A percentile compares a stretch with the other conserved stretches of the same genome.
Conservation (phyloP, 345 rosid genomes). For the Iberis pinnata region DNA sequence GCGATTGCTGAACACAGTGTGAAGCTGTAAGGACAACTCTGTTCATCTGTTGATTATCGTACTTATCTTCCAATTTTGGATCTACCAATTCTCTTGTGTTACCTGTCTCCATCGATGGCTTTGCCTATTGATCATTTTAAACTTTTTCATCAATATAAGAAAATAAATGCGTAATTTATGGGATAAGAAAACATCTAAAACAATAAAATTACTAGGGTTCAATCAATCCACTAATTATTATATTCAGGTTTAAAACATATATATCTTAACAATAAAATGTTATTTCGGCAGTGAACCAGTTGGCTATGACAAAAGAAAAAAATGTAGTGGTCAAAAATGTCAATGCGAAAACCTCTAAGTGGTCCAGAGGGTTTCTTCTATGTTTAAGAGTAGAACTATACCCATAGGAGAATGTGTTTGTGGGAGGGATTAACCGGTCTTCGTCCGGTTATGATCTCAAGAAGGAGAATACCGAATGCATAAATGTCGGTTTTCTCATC, state of each 20-base stretch:
- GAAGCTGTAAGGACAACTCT: conserved; percentile 62
- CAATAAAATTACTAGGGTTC: too few relatives aligned
- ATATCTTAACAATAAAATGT: too few relatives aligned
- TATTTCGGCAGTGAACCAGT: too few relatives aligned
- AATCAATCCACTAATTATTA: too few relatives aligned
- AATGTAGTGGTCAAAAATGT: too few relatives aligned
- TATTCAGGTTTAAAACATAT: too few relatives aligned
- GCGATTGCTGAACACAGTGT: conserved; percentile 73
- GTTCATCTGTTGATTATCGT: conserved; percentile 55
- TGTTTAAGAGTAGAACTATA: conserved; percentile 24
- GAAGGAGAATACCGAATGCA: conserved; percentile 77
- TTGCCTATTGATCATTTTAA: conserved; percentile 43
- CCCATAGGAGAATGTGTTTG: conserved; percentile 83
- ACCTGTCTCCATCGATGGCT: conserved; percentile 73
- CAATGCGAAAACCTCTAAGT: neutral
- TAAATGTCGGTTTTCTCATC: conserved; percentile 92
- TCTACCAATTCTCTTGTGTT: conserved; percentile 52
- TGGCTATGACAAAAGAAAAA: neutral
- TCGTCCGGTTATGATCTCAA: conserved; percentile 77
- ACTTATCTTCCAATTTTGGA: conserved; percentile 52
- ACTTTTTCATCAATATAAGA: neutral
- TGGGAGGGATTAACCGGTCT: conserved; percentile 69
- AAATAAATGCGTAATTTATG: too few relatives aligned
- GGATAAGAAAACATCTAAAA: too few relatives aligned
- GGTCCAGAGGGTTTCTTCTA: neutral